Conservation (phyloP, 2,329 filamentous ascomycete genomes). For the Alternaria triticimaculans region DNA sequence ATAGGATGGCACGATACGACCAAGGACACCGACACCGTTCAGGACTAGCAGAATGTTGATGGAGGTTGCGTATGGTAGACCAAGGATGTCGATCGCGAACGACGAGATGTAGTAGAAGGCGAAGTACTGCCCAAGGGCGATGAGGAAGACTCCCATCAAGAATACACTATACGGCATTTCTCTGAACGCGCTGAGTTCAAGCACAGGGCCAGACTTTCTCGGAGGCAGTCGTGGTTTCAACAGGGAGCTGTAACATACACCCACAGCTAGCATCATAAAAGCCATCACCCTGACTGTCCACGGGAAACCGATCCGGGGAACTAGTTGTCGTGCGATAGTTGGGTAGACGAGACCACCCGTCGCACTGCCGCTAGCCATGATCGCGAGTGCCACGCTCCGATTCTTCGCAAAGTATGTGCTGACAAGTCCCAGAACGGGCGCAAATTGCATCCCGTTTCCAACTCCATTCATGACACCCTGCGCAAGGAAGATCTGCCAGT, state of each 20-base stretch:
- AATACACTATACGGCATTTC: conserved; percentile 52
- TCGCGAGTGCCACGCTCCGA: conserved; percentile 65
- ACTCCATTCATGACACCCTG: conserved; percentile 46
- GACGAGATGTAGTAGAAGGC: conserved; percentile 55
- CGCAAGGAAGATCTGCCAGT: conserved; percentile 56
- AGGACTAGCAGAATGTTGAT: conserved; percentile 64
- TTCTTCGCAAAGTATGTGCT: conserved; percentile 66
- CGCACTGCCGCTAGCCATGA: conserved; percentile 65
- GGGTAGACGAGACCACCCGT: conserved; percentile 71
- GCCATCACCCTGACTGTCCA: conserved; percentile 70
- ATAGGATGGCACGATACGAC: conserved; percentile 61
- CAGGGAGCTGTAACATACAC: conserved; percentile 45
- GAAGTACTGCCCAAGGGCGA: conserved; percentile 49
- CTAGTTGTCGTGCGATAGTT: conserved; percentile 58
- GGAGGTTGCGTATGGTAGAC: conserved; percentile 58
- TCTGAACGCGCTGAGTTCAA: conserved; percentile 52
- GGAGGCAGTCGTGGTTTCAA: conserved; percentile 54
- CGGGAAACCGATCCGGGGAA: conserved; percentile 66
- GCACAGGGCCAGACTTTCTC: conserved; percentile 50
- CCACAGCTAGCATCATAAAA: conserved; percentile 62
- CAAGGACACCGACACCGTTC: conserved; percentile 63
- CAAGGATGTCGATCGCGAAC: conserved; percentile 51
- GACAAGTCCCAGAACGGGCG: conserved; percentile 39
- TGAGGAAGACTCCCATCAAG: conserved; percentile 43
- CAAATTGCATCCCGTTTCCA: conserved; percentile 46